Conservation (phyloP, 805 yeast genomes). For the Sungouiozyma ichnusensis region DNA sequence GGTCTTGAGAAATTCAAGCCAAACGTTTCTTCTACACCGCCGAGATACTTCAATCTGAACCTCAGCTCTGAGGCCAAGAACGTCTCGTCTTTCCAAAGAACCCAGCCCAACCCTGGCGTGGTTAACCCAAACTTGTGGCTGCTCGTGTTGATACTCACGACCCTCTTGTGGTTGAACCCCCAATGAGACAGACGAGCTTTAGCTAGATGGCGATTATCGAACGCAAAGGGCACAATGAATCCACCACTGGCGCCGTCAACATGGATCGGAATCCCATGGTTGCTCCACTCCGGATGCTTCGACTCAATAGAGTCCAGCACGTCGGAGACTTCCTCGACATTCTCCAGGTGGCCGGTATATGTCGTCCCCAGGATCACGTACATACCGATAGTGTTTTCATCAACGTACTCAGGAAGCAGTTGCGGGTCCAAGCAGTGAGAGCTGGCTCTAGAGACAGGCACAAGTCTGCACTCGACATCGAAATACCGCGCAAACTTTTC, state of each 20-base stretch:
- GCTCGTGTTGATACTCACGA: slow-evolving; percentile 74
- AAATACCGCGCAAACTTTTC: slow-evolving; percentile 92
- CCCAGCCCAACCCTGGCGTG: slow-evolving; percentile 90
- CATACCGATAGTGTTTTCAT: slow-evolving; percentile 88
- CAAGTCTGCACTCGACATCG: slow-evolving; percentile 76
- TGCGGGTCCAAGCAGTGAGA: slow-evolving; percentile 56
- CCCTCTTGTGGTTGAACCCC: slow-evolving; percentile 76
- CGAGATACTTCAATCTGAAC: slow-evolving; percentile 73
- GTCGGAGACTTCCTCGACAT: slow-evolving; percentile 49
- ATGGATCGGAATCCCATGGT: slow-evolving; percentile 65
- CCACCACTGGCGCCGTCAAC: slow-evolving; percentile 94
- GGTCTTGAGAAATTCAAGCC: slow-evolving; percentile 86
- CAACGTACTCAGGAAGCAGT: slow-evolving; percentile 52
- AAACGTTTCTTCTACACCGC: slow-evolving; percentile 81
- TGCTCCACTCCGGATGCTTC: slow-evolving; percentile 20
- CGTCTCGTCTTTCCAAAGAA: slow-evolving; percentile 60
- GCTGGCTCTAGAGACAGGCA: slow-evolving; percentile 51
- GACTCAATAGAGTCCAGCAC: slow-evolving; percentile 58
- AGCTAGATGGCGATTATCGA: slow-evolving; percentile 46
- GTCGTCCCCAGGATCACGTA: slow-evolving; percentile 86
- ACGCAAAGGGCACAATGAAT: slow-evolving; percentile 74
- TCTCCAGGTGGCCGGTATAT: slow-evolving; percentile 86
- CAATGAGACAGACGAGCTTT: slow-evolving; percentile 31
- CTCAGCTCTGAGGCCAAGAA: slow-evolving; percentile 61
- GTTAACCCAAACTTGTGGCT: slow-evolving; percentile 91